Conservation (phyloP, 1,284 basidiomycete genomes). For the Moniliella sp. region DNA sequence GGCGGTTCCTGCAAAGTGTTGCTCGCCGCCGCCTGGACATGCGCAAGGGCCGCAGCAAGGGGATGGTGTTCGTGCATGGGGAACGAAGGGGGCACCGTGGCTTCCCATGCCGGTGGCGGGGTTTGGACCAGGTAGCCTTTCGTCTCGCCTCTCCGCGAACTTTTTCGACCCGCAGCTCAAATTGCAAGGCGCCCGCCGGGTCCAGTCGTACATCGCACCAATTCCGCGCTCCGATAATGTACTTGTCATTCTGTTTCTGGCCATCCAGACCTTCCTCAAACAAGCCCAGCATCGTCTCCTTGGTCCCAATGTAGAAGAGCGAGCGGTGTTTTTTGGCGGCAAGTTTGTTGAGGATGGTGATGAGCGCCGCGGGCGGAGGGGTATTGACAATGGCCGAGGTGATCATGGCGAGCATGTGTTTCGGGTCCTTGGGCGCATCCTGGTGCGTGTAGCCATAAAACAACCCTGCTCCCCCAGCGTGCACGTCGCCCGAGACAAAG, state of each 20-base stretch:
- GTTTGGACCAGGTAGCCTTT: slow-evolving; percentile 21
- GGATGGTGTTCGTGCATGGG: no score
- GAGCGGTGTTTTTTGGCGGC: slow-evolving; percentile 54
- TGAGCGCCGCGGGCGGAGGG: slow-evolving; percentile 53
- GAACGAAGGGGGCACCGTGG: not conserved
- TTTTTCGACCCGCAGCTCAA: slow-evolving; percentile 62
- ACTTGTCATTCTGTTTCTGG: slow-evolving; percentile 43
- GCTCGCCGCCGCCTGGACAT: no score
- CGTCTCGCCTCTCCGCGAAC: slow-evolving; percentile 13
- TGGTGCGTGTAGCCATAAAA: slow-evolving; percentile 8
- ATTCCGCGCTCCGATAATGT: slow-evolving; percentile 67
- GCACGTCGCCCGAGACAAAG: slow-evolving; percentile 29
- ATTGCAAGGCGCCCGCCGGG: slow-evolving; percentile 49
- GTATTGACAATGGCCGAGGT: slow-evolving; percentile 28
- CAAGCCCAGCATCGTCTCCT: slow-evolving; percentile 55
- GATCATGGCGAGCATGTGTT: slow-evolving; percentile 26
- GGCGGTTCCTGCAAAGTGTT: no score
- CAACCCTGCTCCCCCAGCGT: slow-evolving; percentile 10
- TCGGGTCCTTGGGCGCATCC: slow-evolving; percentile 19
- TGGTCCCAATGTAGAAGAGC: slow-evolving; percentile 38
- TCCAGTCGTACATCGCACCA: slow-evolving; percentile 59
- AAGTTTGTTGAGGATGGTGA: slow-evolving; percentile 57
- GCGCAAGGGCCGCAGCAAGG: no score
- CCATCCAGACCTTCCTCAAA: slow-evolving; percentile 62
- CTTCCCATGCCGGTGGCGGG: slow-evolving; percentile 13